Percentiles rank a stretch among this genome's conserved stretches.
Evolutionary conservation across 768 basidiomycete species (phyloP).

Genomic region (Hydnomerulius pinastri): DNA sequence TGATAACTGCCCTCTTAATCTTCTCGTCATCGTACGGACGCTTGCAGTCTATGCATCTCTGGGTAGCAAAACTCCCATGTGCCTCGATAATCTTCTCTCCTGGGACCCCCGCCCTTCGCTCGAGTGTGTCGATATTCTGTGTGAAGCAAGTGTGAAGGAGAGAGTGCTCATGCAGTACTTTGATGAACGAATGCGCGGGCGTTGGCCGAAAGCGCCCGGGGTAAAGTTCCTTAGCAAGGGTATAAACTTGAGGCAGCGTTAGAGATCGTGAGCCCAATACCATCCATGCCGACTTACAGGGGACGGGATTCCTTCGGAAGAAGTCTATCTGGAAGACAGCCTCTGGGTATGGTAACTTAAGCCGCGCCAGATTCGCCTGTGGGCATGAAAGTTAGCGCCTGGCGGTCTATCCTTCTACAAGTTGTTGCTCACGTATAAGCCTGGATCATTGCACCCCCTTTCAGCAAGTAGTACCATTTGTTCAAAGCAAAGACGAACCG

Average conservation of each 20-base stretch:
- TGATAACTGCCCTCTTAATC: conserved; percentile 64
- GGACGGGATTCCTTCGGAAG: conserved; percentile 77
- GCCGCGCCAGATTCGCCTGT: conserved; percentile 73
- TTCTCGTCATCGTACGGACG: conserved; percentile 58
- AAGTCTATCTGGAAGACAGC: conserved; percentile 93
- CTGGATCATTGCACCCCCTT: background rate
- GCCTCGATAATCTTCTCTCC: conserved; percentile 83
- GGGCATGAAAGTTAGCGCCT: background rate
- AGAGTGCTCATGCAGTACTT: conserved; percentile 67
- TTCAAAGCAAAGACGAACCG: conserved; percentile 40
- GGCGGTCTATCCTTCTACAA: background rate
- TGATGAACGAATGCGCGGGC: conserved; percentile 86
- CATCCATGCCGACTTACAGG: conserved; percentile 56
- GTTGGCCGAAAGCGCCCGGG: conserved; percentile 91
- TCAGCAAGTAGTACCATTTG: background rate
- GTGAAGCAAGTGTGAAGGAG: conserved; percentile 81
- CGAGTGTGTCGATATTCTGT: conserved; percentile 93
- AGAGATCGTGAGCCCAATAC: background rate
- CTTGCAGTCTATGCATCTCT: conserved; percentile 80
- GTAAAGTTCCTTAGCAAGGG: conserved; percentile 89
- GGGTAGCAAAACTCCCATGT: conserved; percentile 91
- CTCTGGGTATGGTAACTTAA: conserved; percentile 89
- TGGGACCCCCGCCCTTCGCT: conserved; percentile 80
- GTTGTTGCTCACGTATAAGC: conserved; percentile 31
- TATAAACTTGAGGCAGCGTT: conserved; percentile 60